A percentile compares a stretch with the other conserved stretches of the same genome.
These are phyloP conservation scores for Setaria viridis DNA, from an alignment of 202 grass and related monocot genomes.

Conservation along the genomic window DNA sequence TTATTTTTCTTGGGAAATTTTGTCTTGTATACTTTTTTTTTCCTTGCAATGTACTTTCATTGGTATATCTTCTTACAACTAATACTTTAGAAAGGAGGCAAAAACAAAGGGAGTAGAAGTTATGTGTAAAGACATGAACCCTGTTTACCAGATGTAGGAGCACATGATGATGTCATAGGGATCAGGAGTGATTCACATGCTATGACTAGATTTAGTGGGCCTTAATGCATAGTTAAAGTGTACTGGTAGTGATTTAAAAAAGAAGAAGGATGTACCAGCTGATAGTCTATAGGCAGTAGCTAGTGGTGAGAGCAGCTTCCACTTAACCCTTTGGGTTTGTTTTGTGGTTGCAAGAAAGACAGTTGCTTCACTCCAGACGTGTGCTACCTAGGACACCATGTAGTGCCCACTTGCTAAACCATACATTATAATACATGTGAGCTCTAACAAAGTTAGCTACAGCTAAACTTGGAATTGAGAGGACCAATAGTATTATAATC, in stretches of 20 bases:
- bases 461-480: background rate
- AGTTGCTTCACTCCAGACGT: background rate
- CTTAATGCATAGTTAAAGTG: constrained; percentile 50
- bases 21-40: background rate
- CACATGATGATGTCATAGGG: constrained; percentile 48
- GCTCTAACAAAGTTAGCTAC: background rate
- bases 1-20: background rate
- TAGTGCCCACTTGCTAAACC: background rate
- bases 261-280: background rate
- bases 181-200: constrained; percentile 48
- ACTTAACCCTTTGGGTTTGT: constrained; percentile 17
- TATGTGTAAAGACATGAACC: constrained; percentile 26
- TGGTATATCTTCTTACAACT: background rate
- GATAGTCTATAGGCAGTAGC: background rate
- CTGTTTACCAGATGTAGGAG: constrained; percentile 33
- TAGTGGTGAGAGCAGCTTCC: constrained; percentile 24
- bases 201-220: constrained; percentile 52
- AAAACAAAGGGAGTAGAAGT: background rate
- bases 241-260: background rate
- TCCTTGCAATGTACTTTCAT: background rate
- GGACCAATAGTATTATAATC: background rate
- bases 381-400: constrained; percentile 9
- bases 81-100: background rate
- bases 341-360: constrained; percentile 38
- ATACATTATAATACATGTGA: constrained; percentile 11